Evolutionary conservation across 352 stramenopile species (phyloP), one percentile per base, ranked within the genome.

Genomic region (Phytophthora capsici): DNA sequence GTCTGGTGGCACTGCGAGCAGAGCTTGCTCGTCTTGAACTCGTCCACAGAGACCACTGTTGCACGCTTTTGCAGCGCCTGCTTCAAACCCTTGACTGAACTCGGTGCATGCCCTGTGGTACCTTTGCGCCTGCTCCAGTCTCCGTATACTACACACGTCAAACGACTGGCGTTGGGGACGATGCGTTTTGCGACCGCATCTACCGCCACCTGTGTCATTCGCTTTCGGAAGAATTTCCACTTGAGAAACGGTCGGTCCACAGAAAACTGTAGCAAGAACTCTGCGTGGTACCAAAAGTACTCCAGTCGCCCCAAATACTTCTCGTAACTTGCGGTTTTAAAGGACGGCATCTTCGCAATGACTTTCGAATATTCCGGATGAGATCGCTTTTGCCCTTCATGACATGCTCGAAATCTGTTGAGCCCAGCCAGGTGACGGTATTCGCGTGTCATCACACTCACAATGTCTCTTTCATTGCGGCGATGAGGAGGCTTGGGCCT

Each of bases 1-100:
- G 43, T 36, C 14, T 54, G 51, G 51, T 63, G 62, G 47, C 48
- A 65, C 54, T 54, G 46, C 62, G 62, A 70, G 53, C 61, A 69
- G 61, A 69, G 54, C 41, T 64, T 70, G 47, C 62, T 65, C 54
- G 49, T 65, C 62, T 32, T 66, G 63, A 71, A 71, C 49, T 71
- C 63, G 38, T 71, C 63, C 63, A 62, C 61, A 44, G 49, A 64
- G 43, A 71, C 63, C 63, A 66, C 49, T 10, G 38, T 66, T 48
- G 49, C 49, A 36, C 63, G 62, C 54, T 70, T 70, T 32, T 5
- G 16, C 53, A 64, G 17, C 30, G 54, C 48, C 41, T 70, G 1
- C 9, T 44, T 45, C 28, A 65, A 56, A 12, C 54, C 53, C 49
- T 66, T 71, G 2, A 71, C 55, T 36, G 49, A 54, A 57, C 55